Conservation (phyloP, 139 green algal genomes). For the Tetraselmis chui region DNA sequence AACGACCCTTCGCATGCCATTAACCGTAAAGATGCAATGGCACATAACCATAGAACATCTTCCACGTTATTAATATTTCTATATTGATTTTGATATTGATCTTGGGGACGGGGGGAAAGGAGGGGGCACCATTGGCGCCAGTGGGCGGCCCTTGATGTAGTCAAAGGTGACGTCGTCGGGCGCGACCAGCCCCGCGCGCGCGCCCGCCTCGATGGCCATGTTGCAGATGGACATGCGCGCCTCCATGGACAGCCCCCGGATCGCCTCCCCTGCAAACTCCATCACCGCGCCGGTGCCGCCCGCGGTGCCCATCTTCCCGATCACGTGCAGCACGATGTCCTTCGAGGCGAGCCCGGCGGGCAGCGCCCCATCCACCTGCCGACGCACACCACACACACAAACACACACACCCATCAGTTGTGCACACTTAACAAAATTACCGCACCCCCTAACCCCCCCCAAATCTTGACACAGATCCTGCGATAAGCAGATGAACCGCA, state of each 20-base stretch:
- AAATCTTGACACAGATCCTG: too few species aligned
- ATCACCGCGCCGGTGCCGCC: constrained; percentile 48
- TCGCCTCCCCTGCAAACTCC: constrained; percentile 79
- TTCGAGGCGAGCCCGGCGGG: background rate
- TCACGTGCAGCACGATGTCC: constrained; percentile 68
- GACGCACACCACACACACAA: too few species aligned
- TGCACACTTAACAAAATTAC: too few species aligned
- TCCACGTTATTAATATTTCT: too few species aligned
- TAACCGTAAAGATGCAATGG: too few species aligned
- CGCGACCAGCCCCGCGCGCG: constrained; percentile 52
- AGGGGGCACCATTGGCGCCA: background rate
- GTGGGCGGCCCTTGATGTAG: constrained; percentile 65
- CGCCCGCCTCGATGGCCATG: constrained; percentile 92
- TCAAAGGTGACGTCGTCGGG: constrained; percentile 89
- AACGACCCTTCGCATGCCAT: too few species aligned
- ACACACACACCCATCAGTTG: too few species aligned
- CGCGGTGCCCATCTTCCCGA: constrained; percentile 85
- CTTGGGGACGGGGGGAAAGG: too few species aligned
- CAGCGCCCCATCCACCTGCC: background rate
- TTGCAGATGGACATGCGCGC: constrained; percentile 98
- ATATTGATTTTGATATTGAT: too few species aligned
- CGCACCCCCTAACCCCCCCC: too few species aligned
- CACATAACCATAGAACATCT: too few species aligned
- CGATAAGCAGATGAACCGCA: too few species aligned
- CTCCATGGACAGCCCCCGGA: constrained; percentile 91